Evolutionary conservation across 2,329 filamentous ascomycete species (phyloP).

Genomic region (Trichoderma pleuroti): DNA sequence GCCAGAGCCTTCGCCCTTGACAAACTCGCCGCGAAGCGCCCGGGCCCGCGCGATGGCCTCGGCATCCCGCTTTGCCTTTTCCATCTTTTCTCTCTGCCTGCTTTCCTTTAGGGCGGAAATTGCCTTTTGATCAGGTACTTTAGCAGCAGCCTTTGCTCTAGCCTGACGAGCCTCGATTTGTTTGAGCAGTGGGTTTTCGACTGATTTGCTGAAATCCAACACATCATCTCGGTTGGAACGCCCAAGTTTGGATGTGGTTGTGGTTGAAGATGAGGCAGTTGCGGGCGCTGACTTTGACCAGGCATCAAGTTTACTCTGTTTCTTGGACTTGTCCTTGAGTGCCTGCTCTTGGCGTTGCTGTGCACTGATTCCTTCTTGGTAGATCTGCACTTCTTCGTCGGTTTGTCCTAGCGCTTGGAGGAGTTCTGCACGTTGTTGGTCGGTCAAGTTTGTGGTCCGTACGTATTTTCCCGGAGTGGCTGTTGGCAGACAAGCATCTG

Average conservation of each 20-base stretch:
- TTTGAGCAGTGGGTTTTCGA: constrained; percentile 47
- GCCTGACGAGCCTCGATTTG: constrained; percentile 41
- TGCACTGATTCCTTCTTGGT: constrained; percentile 37
- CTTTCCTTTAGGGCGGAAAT: constrained; percentile 60
- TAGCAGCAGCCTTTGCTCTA: constrained; percentile 28
- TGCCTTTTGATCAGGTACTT: constrained; percentile 35
- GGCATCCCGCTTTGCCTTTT: constrained; percentile 67
- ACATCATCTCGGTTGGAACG: constrained; percentile 47
- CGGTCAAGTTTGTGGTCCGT: constrained; percentile 74
- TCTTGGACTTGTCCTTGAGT: constrained; percentile 43
- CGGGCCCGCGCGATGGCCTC: constrained; percentile 68
- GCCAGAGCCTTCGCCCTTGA: constrained; percentile 71
- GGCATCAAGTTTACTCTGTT: constrained; percentile 58
- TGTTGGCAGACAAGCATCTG: constrained; percentile 61
- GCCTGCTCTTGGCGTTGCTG: constrained; percentile 25
- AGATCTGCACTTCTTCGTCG: constrained; percentile 51
- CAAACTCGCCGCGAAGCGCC: constrained; percentile 36
- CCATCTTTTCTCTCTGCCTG: constrained; percentile 71
- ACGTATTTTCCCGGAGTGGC: constrained; percentile 51
- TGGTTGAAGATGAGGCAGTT: constrained; percentile 19
- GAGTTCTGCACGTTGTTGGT: constrained; percentile 81
- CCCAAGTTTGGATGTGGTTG: constrained; percentile 23
- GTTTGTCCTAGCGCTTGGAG: constrained; percentile 59
- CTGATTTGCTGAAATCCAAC: constrained; percentile 44
- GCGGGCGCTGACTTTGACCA: constrained; percentile 54